Percentiles rank a stretch among this genome's conserved stretches.
Conservation (phyloP, 176 grass and related monocot species). For the Rhynchospora breviuscula region DNA sequence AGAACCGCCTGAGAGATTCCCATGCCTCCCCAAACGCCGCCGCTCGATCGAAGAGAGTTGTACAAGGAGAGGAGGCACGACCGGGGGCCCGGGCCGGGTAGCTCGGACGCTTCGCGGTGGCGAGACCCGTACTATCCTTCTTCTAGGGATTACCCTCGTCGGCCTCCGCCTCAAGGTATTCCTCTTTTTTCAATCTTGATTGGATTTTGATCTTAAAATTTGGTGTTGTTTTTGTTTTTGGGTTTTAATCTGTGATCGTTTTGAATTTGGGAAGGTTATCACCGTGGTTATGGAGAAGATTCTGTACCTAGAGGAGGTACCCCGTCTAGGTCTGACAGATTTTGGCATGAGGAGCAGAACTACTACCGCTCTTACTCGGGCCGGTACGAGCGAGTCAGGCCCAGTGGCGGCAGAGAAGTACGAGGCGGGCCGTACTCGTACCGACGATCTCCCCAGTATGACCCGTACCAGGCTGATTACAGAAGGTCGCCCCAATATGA, state of each 20-base stretch:
- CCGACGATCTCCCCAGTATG: constrained; percentile 44
- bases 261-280: constrained; percentile 51
- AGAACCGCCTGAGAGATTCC: constrained; percentile 22
- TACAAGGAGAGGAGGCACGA: constrained; percentile 47
- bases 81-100: constrained; percentile 43
- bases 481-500: constrained; percentile 19
- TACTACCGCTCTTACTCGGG: constrained; percentile 37
- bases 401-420: constrained; percentile 35
- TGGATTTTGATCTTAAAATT: background rate
- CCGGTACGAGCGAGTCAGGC: constrained; percentile 40
- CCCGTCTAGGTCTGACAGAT: constrained; percentile 59
- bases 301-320: constrained; percentile 42
- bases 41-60: constrained; percentile 64
- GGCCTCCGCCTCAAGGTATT: constrained; percentile 36
- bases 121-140: constrained; percentile 49
- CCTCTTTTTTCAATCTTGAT: constrained; percentile 42
- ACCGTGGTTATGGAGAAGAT: constrained; percentile 36
- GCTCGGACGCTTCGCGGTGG: constrained; percentile 46
- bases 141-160: constrained; percentile 37
- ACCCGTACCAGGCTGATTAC: constrained; percentile 14
- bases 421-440: constrained; percentile 50
- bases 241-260: constrained; percentile 21
- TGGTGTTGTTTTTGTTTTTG: background rate
- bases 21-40: constrained; percentile 59
- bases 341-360: constrained; percentile 49